phyloP scores from a whole-genome alignment of 2,329 filamentous ascomycete species.

The Trichophyton simii region DNA sequence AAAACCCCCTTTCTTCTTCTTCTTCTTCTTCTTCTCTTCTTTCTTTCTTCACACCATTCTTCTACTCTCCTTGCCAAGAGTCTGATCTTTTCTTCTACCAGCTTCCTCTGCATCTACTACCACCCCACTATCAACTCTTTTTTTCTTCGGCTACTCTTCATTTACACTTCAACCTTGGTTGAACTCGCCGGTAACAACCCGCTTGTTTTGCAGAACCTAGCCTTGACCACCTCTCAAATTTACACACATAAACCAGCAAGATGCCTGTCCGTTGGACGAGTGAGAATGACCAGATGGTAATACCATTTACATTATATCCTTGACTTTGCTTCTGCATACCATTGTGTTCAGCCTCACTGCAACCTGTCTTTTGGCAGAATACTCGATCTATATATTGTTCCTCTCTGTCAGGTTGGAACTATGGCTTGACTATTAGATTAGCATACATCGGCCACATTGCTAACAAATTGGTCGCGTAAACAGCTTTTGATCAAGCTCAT shows the following conservation, averaged over 20 bases:
- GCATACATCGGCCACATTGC: neutral
- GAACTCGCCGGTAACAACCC: neutral
- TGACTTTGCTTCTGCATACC: neutral
- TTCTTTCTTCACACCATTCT: neutral
- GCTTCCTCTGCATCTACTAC: neutral
- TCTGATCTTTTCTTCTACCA: neutral
- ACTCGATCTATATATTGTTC: neutral
- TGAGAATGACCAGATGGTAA: conserved; percentile 27
- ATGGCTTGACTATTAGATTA: too few species aligned
- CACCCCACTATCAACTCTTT: neutral
- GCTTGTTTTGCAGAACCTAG: neutral
- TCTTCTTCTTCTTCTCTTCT: neutral
- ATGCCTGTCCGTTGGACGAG: conserved; percentile 30
- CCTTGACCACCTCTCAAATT: neutral
- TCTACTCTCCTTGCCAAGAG: neutral
- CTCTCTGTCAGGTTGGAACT: too few species aligned
- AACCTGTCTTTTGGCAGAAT: neutral
- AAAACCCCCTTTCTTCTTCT: neutral
- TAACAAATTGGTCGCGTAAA: neutral
- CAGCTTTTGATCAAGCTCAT: conserved; percentile 32
- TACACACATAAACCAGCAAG: conserved; percentile 5
- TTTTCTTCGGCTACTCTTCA: neutral
- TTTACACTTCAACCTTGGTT: neutral
- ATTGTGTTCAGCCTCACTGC: neutral
- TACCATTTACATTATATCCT: neutral